Conservation (phyloP, 768 basidiomycete species). For the Baorangia bicolor region DNA sequence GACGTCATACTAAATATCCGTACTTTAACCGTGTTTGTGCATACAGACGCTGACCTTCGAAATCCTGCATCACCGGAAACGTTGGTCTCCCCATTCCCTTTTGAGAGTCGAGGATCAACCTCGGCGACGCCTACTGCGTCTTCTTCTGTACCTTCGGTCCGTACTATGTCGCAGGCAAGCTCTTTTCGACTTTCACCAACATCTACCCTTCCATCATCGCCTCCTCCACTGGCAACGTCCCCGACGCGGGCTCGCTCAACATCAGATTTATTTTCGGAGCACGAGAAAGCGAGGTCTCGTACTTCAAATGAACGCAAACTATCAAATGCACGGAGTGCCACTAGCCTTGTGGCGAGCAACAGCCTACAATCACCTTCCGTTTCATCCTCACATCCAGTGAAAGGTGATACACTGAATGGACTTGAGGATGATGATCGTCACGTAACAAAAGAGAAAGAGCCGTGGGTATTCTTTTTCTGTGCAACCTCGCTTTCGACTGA, state of each 20-base stretch:
- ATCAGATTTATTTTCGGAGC: conserved; percentile 48
- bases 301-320: conserved; percentile 29
- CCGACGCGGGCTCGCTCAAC: conserved; percentile 56
- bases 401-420: conserved; percentile 16
- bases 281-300: conserved; percentile 37
- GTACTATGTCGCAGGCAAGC: conserved; percentile 30
- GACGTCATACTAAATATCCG: not conserved
- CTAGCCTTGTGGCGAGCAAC: conserved; percentile 23
- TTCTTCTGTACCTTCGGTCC: conserved; percentile 37
- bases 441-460: conserved; percentile 45
- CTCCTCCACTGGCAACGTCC: conserved; percentile 42
- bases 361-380: conserved; percentile 20
- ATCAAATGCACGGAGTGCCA: conserved; percentile 30
- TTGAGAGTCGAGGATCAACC: conserved; percentile 50
- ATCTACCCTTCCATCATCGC: conserved; percentile 37
- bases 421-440: conserved; percentile 27
- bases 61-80: conserved; percentile 75
- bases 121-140: conserved; percentile 54
- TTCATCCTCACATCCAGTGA: conserved; percentile 11
- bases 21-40: conserved; percentile 21
- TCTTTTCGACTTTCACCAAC: conserved; percentile 32
- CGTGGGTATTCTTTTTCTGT: conserved; percentile 39
- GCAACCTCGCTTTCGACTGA: conserved; percentile 9
- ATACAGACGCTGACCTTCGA: conserved; percentile 45
- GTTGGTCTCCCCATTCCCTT: conserved; percentile 49